Percentiles rank a stretch among this genome's conserved stretches.
phyloP scores from a whole-genome alignment of 73 alveolate genomes.

The Paramecium sexaurelia region DNA sequence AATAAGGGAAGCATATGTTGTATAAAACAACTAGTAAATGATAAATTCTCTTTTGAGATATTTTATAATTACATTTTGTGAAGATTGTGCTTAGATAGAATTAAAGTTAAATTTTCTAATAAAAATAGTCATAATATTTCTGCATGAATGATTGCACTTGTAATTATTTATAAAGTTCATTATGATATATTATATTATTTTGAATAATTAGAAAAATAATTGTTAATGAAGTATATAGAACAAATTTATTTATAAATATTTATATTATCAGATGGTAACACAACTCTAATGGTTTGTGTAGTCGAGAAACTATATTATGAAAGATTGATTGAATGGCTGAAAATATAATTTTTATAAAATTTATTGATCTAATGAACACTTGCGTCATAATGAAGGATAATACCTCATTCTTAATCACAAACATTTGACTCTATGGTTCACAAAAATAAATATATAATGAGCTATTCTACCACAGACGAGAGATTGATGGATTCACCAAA shows the following conservation, averaged over 20 bases:
- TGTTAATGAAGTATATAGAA: not conserved
- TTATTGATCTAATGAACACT: not conserved
- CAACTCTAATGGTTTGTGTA: not conserved
- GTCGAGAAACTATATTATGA: not conserved
- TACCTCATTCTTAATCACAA: constrained; percentile 36
- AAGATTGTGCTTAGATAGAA: not conserved
- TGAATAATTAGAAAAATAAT: not conserved
- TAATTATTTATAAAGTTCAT: too few species aligned
- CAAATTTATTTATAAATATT: not conserved
- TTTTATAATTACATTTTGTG: not conserved
- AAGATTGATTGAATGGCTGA: not conserved
- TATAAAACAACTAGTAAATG: too few species aligned
- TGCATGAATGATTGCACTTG: too few species aligned
- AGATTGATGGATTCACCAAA: constrained; percentile 22
- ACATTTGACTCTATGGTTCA: constrained; percentile 19
- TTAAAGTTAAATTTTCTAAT: not conserved
- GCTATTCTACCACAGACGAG: constrained; percentile 24
- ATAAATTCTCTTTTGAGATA: too few species aligned
- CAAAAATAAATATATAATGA: constrained; percentile 12
- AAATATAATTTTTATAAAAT: constrained; percentile 2
- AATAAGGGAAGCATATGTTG: too few species aligned
- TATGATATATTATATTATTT: too few species aligned
- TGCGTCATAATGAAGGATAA: constrained; percentile 25
- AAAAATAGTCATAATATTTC: not conserved
- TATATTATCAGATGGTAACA: not conserved